These are phyloP conservation scores for Magnaporthiopsis incrustans DNA, from an alignment of 2,329 filamentous ascomycete genomes.

Conservation along the genomic window DNA sequence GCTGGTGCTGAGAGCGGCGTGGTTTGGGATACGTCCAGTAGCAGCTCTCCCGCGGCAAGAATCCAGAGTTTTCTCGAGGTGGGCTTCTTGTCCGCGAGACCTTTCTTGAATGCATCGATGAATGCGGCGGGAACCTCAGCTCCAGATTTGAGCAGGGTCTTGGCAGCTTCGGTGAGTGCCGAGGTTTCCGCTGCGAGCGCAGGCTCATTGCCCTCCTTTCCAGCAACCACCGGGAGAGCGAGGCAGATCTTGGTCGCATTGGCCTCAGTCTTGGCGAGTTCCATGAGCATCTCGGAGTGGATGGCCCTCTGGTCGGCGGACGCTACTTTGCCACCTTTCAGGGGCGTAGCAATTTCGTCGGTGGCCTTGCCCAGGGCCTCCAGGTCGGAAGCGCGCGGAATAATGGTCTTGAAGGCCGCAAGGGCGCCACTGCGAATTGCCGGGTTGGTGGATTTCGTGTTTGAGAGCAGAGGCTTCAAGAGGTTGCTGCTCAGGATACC, in stretches of 20 bases:
- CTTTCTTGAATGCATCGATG: slow-evolving; percentile 68
- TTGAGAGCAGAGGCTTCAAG: slow-evolving; percentile 80
- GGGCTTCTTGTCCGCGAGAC: slow-evolving; percentile 76
- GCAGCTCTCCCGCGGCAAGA: slow-evolving; percentile 60
- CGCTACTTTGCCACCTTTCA: slow-evolving; percentile 78
- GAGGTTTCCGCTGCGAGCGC: slow-evolving; percentile 70
- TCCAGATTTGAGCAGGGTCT: slow-evolving; percentile 52
- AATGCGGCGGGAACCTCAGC: slow-evolving; percentile 57
- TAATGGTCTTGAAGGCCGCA: slow-evolving; percentile 64
- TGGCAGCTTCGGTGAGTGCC: slow-evolving; percentile 59
- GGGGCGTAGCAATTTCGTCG: slow-evolving; percentile 68
- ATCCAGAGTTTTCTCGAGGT: slow-evolving; percentile 74
- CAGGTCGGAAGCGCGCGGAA: slow-evolving; percentile 50
- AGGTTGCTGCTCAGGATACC: slow-evolving; percentile 62
- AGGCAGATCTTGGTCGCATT: slow-evolving; percentile 60
- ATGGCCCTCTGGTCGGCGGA: slow-evolving; percentile 77
- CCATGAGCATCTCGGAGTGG: slow-evolving; percentile 71
- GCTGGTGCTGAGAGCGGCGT: not conserved
- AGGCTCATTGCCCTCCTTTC: slow-evolving; percentile 83
- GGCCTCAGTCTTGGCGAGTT: slow-evolving; percentile 50
- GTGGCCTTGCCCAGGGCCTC: slow-evolving; percentile 57
- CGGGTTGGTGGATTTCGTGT: slow-evolving; percentile 82
- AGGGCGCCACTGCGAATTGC: slow-evolving; percentile 68
- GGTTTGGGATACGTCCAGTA: slow-evolving; percentile 25
- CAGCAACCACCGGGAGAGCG: slow-evolving; percentile 58